These are phyloP conservation scores for Fusarium phyllophilum DNA, from an alignment of 2,329 filamentous ascomycete genomes.

Conservation along the genomic window DNA sequence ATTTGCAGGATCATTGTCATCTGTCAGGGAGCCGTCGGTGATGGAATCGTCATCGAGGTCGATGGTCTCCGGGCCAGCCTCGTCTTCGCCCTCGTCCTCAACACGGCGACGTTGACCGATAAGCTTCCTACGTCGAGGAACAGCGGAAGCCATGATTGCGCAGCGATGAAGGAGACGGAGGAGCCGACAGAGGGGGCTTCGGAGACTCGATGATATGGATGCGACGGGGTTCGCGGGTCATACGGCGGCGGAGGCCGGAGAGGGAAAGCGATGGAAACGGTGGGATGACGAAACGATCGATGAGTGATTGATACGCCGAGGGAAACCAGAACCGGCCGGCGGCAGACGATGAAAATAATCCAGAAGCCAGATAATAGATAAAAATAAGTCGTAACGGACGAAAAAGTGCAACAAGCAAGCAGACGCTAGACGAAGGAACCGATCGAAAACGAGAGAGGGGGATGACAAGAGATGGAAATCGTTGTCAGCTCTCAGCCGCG, in stretches of 20 bases:
- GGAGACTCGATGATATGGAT: constrained; percentile 42
- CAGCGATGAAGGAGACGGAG: constrained; percentile 43
- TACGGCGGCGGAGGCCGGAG: constrained; percentile 40
- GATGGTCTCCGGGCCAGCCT: constrained; percentile 64
- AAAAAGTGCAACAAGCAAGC: constrained; percentile 37
- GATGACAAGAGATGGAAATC: constrained; percentile 29
- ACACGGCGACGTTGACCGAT: constrained; percentile 75
- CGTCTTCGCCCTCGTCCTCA: constrained; percentile 77
- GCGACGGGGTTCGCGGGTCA: constrained; percentile 43
- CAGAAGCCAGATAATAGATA: constrained; percentile 38
- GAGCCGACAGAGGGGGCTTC: constrained; percentile 46
- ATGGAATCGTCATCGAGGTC: constrained; percentile 74
- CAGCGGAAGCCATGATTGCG: constrained; percentile 49
- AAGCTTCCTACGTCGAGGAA: constrained; percentile 69
- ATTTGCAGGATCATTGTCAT: constrained; percentile 68
- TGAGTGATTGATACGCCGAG: constrained; percentile 35
- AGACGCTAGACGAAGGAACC: constrained; percentile 41
- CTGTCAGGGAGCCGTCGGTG: constrained; percentile 72
- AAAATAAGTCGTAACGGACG: constrained; percentile 19
- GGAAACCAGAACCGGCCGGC: constrained; percentile 42
- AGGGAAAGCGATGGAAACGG: constrained; percentile 25
- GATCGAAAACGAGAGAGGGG: constrained; percentile 31
- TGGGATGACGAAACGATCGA: constrained; percentile 29
- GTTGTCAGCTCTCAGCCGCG: constrained; percentile 41
- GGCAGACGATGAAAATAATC: constrained; percentile 33